Evolutionary conservation across 371 early-diverging fungal genomes (phyloP).

Genomic region (Mortierella sp.): DNA sequence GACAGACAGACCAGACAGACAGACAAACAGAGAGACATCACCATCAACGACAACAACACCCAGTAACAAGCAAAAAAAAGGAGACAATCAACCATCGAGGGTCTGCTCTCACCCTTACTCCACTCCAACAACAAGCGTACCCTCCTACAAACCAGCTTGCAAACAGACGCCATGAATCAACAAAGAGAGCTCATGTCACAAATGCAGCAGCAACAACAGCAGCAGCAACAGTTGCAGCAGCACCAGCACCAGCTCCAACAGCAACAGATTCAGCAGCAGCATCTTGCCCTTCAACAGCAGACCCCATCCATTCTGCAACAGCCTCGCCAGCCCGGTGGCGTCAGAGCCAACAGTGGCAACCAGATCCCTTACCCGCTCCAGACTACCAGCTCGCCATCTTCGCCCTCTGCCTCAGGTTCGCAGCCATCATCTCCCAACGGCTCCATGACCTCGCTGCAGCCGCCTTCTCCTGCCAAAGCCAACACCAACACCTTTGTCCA

Average conservation of each 20-base stretch:
- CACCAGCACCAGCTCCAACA: constrained; percentile 38
- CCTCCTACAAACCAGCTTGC: not conserved
- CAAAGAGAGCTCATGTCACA: constrained; percentile 37
- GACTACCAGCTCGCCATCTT: constrained; percentile 53
- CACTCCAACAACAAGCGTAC: not conserved
- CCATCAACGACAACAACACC: not conserved
- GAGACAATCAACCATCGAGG: constrained; percentile 13
- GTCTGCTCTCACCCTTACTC: not conserved
- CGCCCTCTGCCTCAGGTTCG: constrained; percentile 63
- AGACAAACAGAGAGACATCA: not conserved
- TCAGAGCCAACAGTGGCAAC: constrained; percentile 49
- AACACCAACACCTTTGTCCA: constrained; percentile 74
- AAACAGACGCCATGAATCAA: constrained; percentile 26
- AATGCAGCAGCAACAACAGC: constrained; percentile 23
- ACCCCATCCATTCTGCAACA: constrained; percentile 19
- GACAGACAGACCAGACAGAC: not conserved
- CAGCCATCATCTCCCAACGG: constrained; percentile 66
- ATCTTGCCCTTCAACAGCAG: constrained; percentile 27
- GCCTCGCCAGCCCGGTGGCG: constrained; percentile 54
- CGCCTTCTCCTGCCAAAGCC: constrained; percentile 62
- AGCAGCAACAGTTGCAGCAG: constrained; percentile 28
- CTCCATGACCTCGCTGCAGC: constrained; percentile 63
- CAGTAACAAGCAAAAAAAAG: not conserved
- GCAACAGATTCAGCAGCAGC: constrained; percentile 37
- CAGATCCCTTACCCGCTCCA: constrained; percentile 60